Conservation (phyloP, 306 rosid genomes). For the Quercus bicolor region DNA sequence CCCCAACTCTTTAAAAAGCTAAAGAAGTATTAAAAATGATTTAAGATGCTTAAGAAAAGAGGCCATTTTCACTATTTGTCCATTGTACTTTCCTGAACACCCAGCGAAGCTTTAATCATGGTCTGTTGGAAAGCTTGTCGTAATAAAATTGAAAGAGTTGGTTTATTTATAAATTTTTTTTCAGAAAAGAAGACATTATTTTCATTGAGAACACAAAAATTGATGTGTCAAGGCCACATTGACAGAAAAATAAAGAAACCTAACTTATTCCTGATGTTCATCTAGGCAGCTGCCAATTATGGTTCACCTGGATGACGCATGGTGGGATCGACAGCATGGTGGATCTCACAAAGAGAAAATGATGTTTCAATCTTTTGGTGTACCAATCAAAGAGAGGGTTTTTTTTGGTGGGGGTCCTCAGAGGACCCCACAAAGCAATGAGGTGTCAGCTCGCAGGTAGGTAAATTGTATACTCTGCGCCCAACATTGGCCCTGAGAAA, state of each 20-base stretch:
- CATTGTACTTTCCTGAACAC: no score
- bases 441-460: conserved; percentile 60
- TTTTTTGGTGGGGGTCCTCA: not conserved
- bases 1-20: not conserved
- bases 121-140: not conserved
- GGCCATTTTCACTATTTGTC: no score
- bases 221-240: not conserved
- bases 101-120: not conserved
- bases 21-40: not conserved
- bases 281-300: not conserved
- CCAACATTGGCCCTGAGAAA: conserved; percentile 60
- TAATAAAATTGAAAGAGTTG: not conserved
- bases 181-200: not conserved
- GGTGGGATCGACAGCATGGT: not conserved
- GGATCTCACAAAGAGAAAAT: not conserved
- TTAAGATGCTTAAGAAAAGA: not conserved
- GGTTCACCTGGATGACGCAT: not conserved
- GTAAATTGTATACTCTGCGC: conserved; percentile 58
- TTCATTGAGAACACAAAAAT: not conserved
- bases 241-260: not conserved
- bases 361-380: conserved; percentile 12
- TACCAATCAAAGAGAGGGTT: not conserved
- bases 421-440: conserved; percentile 27
- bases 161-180: no score
- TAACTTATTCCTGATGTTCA: not conserved